Conservation (phyloP, 2,329 filamentous ascomycete species). For the Trichoderma oligosporum region DNA sequence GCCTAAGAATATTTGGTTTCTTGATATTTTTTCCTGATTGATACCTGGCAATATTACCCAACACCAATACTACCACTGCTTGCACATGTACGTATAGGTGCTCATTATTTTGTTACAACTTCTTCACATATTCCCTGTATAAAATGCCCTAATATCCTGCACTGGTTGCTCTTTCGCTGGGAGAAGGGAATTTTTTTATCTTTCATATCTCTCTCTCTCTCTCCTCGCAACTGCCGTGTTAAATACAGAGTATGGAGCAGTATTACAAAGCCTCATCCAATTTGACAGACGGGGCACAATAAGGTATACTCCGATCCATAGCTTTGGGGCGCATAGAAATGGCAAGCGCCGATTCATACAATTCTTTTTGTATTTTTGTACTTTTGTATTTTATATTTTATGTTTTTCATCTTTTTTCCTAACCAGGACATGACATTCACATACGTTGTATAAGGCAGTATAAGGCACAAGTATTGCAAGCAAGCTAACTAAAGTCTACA, state of each 20-base stretch:
- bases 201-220: not conserved
- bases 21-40: not conserved
- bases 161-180: not conserved
- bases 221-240: slow-evolving; percentile 4
- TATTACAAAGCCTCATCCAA: slow-evolving; percentile 2
- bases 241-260: not conserved
- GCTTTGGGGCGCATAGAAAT: slow-evolving; percentile 5
- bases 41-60: no score
- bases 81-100: not conserved
- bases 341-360: slow-evolving; percentile 15
- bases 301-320: not conserved
- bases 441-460: no score
- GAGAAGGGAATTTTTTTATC: not conserved
- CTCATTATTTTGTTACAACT: not conserved
- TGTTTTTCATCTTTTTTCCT: no score
- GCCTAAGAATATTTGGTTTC: no score
- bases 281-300: slow-evolving; percentile 1
- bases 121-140: not conserved
- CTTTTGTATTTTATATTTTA: no score
- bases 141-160: not conserved
- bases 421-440: no score
- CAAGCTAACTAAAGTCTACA: not conserved
- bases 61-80: not conserved
- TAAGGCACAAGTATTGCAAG: no score
- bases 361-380: no score